A percentile compares a stretch with the other conserved stretches of the same genome.
Evolutionary conservation across 1,284 basidiomycete species (phyloP).

Genomic region (Apiotrichum porosum): DNA sequence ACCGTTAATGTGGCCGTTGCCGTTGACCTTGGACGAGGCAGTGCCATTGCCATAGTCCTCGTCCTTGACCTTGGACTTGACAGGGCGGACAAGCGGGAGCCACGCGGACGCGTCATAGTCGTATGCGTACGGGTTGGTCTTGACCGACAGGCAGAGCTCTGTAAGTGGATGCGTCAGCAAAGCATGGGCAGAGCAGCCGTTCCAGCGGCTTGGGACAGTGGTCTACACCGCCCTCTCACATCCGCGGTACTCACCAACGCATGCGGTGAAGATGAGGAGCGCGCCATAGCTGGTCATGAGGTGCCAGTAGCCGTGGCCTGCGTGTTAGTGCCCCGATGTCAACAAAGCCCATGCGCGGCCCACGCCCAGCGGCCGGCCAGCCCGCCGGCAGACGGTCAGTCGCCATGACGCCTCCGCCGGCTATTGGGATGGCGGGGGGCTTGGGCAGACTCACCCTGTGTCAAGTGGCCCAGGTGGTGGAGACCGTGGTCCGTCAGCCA

Average conservation of each 20-base stretch:
- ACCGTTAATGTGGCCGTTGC: too few relatives aligned
- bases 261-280: constrained; percentile 49
- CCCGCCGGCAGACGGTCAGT: neutral
- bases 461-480: constrained; percentile 32
- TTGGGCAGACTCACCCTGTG: constrained; percentile 44
- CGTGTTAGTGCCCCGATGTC: too few relatives aligned
- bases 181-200: neutral
- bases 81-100: constrained; percentile 21
- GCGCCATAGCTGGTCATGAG: constrained; percentile 52
- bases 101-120: constrained; percentile 19
- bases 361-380: too few relatives aligned
- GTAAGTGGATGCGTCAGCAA: neutral
- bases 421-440: too few relatives aligned
- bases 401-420: constrained; percentile 1
- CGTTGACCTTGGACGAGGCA: too few relatives aligned
- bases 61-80: neutral
- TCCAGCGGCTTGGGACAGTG: neutral
- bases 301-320: constrained; percentile 54
- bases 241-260: constrained; percentile 32
- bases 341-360: too few relatives aligned
- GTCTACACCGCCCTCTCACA: neutral
- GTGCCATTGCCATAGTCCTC: neutral
- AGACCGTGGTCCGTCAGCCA: constrained; percentile 20
- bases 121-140: constrained; percentile 27
- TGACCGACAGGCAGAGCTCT: constrained; percentile 35